Conservation (phyloP, 2,329 filamentous ascomycete species). For the Penicillium sp. region DNA sequence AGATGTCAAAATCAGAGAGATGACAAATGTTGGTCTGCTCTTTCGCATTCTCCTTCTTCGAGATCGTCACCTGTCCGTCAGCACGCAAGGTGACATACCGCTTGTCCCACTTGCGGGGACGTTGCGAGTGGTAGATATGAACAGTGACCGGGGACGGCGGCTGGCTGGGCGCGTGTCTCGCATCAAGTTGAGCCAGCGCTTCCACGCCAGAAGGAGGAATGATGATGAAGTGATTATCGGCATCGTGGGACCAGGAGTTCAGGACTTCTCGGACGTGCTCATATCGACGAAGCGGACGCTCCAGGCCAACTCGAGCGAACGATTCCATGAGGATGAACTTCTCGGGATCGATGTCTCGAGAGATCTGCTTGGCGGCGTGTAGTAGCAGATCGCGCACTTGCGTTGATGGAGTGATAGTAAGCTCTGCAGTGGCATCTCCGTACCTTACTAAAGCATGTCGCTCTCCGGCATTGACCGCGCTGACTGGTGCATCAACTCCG, state of each 20-base stretch:
- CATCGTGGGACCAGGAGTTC: constrained; percentile 87
- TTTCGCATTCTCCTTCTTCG: constrained; percentile 69
- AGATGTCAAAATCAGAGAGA: constrained; percentile 88
- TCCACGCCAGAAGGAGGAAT: constrained; percentile 56
- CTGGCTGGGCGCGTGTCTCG: constrained; percentile 59
- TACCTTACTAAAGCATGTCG: constrained; percentile 71
- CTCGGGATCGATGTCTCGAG: constrained; percentile 60
- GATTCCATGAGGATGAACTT: constrained; percentile 72
- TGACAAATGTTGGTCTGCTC: constrained; percentile 72
- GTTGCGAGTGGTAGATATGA: constrained; percentile 74
- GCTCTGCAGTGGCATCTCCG: constrained; percentile 62
- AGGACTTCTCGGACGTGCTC: constrained; percentile 82
- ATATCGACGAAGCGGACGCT: constrained; percentile 77
- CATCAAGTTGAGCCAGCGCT: constrained; percentile 51
- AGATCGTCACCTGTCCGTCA: constrained; percentile 67
- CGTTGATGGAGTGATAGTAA: constrained; percentile 72
- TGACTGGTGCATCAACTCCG: constrained; percentile 70
- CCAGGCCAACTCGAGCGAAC: constrained; percentile 70
- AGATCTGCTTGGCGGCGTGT: constrained; percentile 61
- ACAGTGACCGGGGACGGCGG: constrained; percentile 65
- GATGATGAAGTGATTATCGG: constrained; percentile 70
- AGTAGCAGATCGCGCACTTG: constrained; percentile 69
- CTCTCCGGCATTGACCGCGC: constrained; percentile 75
- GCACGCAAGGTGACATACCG: constrained; percentile 68
- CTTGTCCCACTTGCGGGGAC: constrained; percentile 83